Conservation (phyloP, 768 basidiomycete genomes). For the Leccinum sublutescens region DNA sequence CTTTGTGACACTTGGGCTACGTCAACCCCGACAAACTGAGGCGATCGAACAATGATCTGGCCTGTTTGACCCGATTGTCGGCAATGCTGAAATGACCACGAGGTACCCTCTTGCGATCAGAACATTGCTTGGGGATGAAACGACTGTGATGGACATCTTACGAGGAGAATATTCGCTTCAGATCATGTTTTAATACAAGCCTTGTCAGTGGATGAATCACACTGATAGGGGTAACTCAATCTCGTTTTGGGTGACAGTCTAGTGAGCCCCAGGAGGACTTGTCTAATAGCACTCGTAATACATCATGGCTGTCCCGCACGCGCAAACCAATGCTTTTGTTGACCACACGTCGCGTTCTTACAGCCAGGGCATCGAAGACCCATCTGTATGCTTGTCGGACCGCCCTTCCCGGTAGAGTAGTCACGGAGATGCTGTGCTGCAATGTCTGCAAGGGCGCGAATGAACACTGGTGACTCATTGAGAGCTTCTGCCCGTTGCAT, state of each 20-base stretch:
- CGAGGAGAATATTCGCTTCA: slow-evolving; percentile 1
- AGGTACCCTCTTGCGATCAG: slow-evolving; percentile 96
- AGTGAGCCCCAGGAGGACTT: neutral
- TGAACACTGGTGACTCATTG: slow-evolving; percentile 95
- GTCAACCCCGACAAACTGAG: slow-evolving; percentile 6
- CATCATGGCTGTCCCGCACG: slow-evolving; percentile 58
- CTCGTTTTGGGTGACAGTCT: neutral
- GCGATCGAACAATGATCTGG: slow-evolving; percentile 2
- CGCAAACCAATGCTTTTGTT: slow-evolving; percentile 89
- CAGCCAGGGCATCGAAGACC: slow-evolving; percentile 92
- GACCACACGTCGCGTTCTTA: slow-evolving; percentile 80
- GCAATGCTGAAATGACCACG: slow-evolving; percentile 44
- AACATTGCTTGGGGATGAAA: slow-evolving; percentile 95
- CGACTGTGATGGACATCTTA: slow-evolving; percentile 57
- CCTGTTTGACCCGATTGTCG: slow-evolving; percentile 22
- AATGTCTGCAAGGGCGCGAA: slow-evolving; percentile 92
- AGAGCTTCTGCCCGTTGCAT: slow-evolving; percentile 86
- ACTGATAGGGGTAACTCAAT: neutral
- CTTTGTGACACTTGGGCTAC: slow-evolving; percentile 25
- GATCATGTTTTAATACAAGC: neutral
- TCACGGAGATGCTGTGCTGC: slow-evolving; percentile 74
- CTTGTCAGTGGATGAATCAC: slow-evolving; percentile 24
- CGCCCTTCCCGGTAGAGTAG: slow-evolving; percentile 50
- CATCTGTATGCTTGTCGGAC: slow-evolving; percentile 76
- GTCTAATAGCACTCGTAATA: slow-evolving; percentile 7